Evolutionary conservation across 192 early-diverging fungal genomes (phyloP), one percentile per base, ranked within the genome.

Genomic region (Entomortierella parvispora): DNA sequence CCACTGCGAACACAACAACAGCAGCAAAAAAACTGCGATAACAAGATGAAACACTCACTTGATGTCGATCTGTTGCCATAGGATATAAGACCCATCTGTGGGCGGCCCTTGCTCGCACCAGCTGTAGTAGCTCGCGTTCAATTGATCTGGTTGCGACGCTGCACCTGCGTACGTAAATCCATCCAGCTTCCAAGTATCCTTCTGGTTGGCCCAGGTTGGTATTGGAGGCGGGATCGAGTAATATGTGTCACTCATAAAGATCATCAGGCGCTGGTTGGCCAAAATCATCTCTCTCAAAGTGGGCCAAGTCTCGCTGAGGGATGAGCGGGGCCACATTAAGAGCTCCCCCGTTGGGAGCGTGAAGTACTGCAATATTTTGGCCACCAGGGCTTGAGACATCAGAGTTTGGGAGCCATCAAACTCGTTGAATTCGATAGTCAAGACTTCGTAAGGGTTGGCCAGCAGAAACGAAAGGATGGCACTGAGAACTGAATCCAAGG

Each of bases 61-160:
- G 56, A 71, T 63, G 22, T 82, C 81, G 20, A 82, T 75, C 42
- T 69, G 69, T 33, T 82, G 76, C 81, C 81, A 82, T 26, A 17
- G 47, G 17, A 67, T 15, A 54, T 50, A 66, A 20, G 52, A 56
- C 17, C 67, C 64, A n/a, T 71, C 56, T 4, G 40, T 82, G 20
- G 54, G 47, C 2, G 58, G 50, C 4, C 54, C 67, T 29, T 66
- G 54, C 3, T 25, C 28, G 50, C 81, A 76, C 50, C 53, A 79
- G 12, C 59, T 40, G 28, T 48, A 58, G 52, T 80, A 82, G 29
- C 55, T 72, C 28, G 65, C 34, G 34, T 65, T 68, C 37, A 82
- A 51, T 40, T 76, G 45, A 4, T 29, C 37, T 7, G 77, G 60
- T 47, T 23, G 34, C 26, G 61, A 22, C 15, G 49, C 76, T 25